Base-by-base conservation (phyloP, 2,329 filamentous ascomycete species). In the Cytospora piceae region DNA sequence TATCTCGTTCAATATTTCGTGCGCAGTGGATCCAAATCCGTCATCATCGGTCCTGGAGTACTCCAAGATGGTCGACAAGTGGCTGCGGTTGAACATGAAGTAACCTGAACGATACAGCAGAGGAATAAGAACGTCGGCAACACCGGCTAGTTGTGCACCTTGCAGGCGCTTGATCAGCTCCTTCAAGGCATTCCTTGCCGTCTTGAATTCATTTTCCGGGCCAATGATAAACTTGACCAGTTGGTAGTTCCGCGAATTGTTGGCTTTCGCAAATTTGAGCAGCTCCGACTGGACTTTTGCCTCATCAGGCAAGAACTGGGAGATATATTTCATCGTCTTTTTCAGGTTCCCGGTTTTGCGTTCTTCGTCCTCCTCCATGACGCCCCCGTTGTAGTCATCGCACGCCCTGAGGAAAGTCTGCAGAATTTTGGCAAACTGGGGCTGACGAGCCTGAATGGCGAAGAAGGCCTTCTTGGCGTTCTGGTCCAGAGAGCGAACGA, bases 51-150 rank as follows among this genome's bases (percentile, higher is more conserved):
- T 94, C 72, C 93, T 90, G 14, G 94, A 93, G 72, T 90, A 91
- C 65, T 93, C 90, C 81, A 98, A 92, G 69, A 98, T 94, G 0
- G 92, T 89, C 3, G 94, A 88, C 22, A 99, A 88, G 74, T 99
- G 94, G 74, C 94, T 98, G 73, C 92, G 89, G 79, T 97, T 99
- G 80, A 96, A 97, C 70, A 97, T 86, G 69, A 99, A 84, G 65
- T 92, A 89, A 39, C 92, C 90, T 63, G 90, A 90, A 53, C 93
- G 88, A 74, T 96, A 97, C 5, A 98, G 81, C 20, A 99, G 82
- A 6, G 93, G 91, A 7, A 90, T 86, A 31, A 99, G 76, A 0
- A 93, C 96, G 42, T 96, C 92, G 4, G 96, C 79, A 56, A 95
- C 82, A 32, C 82, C 81, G n/a, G 86, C 77, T 62, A 85, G 83